Evolutionary conservation across 257 asterid species (phyloP).

Genomic region (Leonotis leonurus): DNA sequence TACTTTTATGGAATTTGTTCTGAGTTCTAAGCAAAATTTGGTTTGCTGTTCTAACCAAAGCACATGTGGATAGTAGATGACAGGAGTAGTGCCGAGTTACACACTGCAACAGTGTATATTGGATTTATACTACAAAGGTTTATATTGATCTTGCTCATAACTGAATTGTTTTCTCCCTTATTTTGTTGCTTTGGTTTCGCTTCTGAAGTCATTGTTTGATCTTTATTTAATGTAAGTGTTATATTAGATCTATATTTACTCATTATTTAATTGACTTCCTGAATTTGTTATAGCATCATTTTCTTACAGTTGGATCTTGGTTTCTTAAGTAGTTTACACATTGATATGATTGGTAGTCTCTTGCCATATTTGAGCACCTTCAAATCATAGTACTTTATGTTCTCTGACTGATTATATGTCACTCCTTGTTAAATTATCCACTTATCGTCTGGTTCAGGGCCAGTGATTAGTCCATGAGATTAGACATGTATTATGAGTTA

Average conservation of each 20-base stretch:
- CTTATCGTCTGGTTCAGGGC: no score
- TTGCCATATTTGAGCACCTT: background rate
- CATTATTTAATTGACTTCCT: background rate
- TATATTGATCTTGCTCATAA: background rate
- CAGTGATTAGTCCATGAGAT: no score
- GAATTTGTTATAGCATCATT: background rate
- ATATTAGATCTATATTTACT: background rate
- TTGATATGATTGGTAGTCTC: background rate
- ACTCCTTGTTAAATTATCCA: background rate
- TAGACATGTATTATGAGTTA: background rate
- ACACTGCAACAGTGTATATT: no score
- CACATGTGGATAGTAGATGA: background rate
- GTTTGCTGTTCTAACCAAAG: no score
- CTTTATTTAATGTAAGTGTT: background rate
- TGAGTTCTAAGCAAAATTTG: no score
- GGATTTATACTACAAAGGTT: conserved; percentile 2
- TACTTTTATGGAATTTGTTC: no score
- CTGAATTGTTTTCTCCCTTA: background rate
- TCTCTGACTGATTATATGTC: background rate
- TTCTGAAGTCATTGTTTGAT: background rate
- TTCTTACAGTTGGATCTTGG: background rate
- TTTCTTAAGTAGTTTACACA: background rate
- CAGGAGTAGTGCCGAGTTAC: background rate
- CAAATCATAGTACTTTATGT: background rate
- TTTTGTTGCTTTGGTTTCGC: background rate